These are phyloP conservation scores for Cinnamomum micranthum DNA, from an alignment of 164 flowering plant genomes.

Conservation along the genomic window DNA sequence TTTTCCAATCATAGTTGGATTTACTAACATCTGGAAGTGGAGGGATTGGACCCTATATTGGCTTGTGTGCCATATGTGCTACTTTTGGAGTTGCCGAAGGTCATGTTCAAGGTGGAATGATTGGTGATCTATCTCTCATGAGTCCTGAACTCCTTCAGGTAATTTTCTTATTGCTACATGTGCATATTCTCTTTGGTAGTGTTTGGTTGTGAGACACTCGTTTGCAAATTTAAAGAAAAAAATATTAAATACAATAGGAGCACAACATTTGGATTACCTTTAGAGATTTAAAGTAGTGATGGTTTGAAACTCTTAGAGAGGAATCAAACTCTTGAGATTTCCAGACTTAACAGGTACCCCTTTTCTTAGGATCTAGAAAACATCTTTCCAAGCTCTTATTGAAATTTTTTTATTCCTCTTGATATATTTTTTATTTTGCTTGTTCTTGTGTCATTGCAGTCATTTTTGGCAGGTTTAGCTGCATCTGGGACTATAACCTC, in stretches of 20 bases:
- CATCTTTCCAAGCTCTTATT: not conserved
- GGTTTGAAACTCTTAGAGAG: no score
- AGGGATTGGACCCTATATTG: constrained; percentile 58
- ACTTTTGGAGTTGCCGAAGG: constrained; percentile 80
- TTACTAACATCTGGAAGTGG: constrained; percentile 67
- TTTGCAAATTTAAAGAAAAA: no score
- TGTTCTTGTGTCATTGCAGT: constrained; percentile 31
- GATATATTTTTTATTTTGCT: not conserved
- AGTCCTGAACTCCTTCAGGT: constrained; percentile 68
- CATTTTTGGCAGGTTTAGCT: constrained; percentile 75
- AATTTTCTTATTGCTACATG: not conserved
- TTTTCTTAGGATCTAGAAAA: not conserved
- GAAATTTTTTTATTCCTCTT: no score
- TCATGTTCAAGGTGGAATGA: constrained; percentile 76
- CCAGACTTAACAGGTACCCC: not conserved
- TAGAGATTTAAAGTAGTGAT: no score
- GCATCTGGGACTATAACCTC: constrained; percentile 82
- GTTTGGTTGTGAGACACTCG: no score
- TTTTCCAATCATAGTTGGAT: constrained; percentile 49
- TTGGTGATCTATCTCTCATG: constrained; percentile 82
- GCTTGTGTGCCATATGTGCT: constrained; percentile 46
- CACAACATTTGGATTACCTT: no score
- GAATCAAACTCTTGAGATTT: no score
- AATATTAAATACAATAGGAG: no score
- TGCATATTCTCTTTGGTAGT: no score